Percentiles rank a stretch among this genome's conserved stretches.
Conservation (phyloP, 805 yeast species). For the Ogataea pilisensis region DNA sequence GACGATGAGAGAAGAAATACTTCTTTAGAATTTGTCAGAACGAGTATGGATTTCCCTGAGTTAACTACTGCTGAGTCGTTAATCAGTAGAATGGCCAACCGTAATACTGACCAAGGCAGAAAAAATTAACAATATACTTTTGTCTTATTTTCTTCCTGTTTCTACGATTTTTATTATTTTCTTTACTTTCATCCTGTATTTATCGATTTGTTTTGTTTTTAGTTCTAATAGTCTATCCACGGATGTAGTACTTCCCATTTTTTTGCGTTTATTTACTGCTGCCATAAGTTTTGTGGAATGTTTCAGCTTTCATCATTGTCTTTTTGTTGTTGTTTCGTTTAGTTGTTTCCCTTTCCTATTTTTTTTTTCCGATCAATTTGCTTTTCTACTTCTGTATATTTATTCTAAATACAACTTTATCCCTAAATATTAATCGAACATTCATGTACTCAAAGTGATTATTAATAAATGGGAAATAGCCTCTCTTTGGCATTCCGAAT, state of each 20-base stretch:
- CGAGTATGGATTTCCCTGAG: slow-evolving; percentile 37
- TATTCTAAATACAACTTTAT: too few species aligned
- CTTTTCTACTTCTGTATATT: not conserved
- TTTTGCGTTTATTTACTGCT: not conserved
- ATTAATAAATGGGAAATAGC: slow-evolving; percentile 19
- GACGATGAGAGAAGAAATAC: slow-evolving; percentile 20
- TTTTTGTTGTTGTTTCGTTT: too few species aligned
- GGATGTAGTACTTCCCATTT: not conserved
- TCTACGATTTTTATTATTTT: not conserved
- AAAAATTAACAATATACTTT: not conserved
- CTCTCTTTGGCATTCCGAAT: slow-evolving; percentile 36
- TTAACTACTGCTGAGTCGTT: slow-evolving; percentile 34
- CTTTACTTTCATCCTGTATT: not conserved
- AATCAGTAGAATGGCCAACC: slow-evolving; percentile 24
- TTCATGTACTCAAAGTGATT: too few species aligned
- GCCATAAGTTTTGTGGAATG: too few species aligned
- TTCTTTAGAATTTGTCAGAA: slow-evolving; percentile 27
- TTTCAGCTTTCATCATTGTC: too few species aligned
- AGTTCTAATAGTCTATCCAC: too few species aligned
- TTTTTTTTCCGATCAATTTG: too few species aligned
- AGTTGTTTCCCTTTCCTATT: too few species aligned
- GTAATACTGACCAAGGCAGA: not conserved
- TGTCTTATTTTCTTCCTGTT: not conserved
- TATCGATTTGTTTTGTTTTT: too few species aligned
- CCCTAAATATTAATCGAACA: too few species aligned